Evolutionary conservation across 2,329 filamentous ascomycete species (phyloP), one percentile per base, ranked within the genome.

Genomic region (Sarocladium strictum): DNA sequence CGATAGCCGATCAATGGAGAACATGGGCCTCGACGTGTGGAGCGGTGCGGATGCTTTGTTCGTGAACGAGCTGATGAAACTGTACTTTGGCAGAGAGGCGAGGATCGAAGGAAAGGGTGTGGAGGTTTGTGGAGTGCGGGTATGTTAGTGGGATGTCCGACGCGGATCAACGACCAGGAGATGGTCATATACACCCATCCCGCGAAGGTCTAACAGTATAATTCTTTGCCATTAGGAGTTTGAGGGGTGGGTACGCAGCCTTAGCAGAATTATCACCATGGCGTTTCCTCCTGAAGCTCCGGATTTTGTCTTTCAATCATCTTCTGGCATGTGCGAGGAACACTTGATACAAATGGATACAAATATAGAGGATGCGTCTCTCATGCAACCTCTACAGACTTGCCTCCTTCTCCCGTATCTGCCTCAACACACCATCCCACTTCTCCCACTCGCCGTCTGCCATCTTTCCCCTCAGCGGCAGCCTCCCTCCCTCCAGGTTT

Each of bases 11-110:
- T 83, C 87, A 54, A 67, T 93, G 51, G 78, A 82, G 56, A 75
- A 77, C 45, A 87, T 93, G 83, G 89, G 89, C 0, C 76, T 94
- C 19, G 89, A 94, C 62, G 76, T 85, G 1, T 94, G 89, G 88
- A 91, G 86, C 64, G 74, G 78, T 29, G 74, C 75, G 15, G 89
- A 93, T 65, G 81, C 80, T n/a, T 74, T 74, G 2, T 93, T 92
- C 63, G 78, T 90, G 15, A 73, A 73, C 58, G 83, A 85, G 54
- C 72, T 88, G 52, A 72, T 81, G 43, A 75, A 69, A 58, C 70
- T 80, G 59, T 93, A 89, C 70, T 91, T 90, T 69, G 81, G 75
- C 27, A 74, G 85, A 15, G 68, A 75, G 47, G 84, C 83, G 10
- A 76, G 77, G 59, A 80, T 90, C 19, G 81, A 89, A 65, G 81